Base-by-base conservation (phyloP, 1,139 yeast species). In the Blastobotrys malaysiensis region DNA sequence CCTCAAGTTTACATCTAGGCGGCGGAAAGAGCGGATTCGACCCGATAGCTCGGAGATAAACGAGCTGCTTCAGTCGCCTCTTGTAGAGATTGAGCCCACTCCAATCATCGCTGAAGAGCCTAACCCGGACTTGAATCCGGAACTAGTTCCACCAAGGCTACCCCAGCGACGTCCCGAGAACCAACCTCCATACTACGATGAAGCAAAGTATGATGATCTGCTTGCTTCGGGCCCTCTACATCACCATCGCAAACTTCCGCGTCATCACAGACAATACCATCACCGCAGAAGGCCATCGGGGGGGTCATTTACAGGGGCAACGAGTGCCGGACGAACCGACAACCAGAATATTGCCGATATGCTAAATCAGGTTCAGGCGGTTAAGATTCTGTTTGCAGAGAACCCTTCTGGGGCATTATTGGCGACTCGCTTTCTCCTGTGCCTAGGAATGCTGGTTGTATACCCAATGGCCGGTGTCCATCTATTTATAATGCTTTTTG, bases 391-490 rank as follows among this genome's bases (percentile, higher is more conserved):
- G 20, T 45, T 50, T 18, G 55, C 55, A 11, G 27, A 48, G 18
- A 26, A 54, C 20, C 55, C 59, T 5, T 36, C 55, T n/a, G 43
- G 45, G 5, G 27, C 52, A 5, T 31, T 53, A 7, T 22, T 56
- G 9, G 51, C 47, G 5, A 39, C 47, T 1, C 53, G 61, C 14
- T 52, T 58, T 26, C 6, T 51, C 4, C 47, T 55, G 13, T 51
- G 57, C 22, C 45, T 57, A 9, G 52, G 50, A 9, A 49, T 57
- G 26, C 44, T 58, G 19, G 24, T 55, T 4, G 46, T 55, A 2
- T 57, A 56, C 46, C 61, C 61, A 3, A 50, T 56, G 53, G 56
- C 56, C 9, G 62, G 62, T 6, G 24, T 54, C 4, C 36, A 58
- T 22, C 51, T 59, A 13, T 57, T 59, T 47, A 46, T 53, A 5